Evolutionary conservation across 2,329 filamentous ascomycete genomes (phyloP).

Genomic region (Trichophaea hybrida): DNA sequence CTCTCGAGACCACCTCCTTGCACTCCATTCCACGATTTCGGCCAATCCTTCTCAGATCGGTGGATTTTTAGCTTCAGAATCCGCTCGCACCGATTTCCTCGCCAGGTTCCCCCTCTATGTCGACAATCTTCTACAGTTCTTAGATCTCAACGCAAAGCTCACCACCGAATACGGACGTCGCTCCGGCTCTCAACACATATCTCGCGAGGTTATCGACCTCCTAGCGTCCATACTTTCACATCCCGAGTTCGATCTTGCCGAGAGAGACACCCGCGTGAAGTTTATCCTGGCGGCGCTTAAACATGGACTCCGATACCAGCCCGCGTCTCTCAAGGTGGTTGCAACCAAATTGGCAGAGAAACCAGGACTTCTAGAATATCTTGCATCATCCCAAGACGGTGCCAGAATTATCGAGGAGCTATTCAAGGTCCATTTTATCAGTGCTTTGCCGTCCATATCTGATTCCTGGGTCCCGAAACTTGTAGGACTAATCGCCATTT

Average conservation of each 20-base stretch:
- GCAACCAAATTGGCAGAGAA: neutral
- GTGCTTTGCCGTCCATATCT: neutral
- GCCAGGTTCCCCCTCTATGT: neutral
- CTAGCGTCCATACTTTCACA: neutral
- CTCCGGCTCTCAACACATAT: neutral
- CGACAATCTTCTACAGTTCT: neutral
- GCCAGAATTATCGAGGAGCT: neutral
- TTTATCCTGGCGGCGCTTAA: neutral
- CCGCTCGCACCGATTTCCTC: neutral
- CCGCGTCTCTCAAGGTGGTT: neutral
- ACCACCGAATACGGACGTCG: neutral
- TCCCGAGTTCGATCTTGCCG: neutral
- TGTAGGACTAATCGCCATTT: slow-evolving; percentile 5
- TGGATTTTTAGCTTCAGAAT: neutral
- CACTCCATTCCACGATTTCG: neutral
- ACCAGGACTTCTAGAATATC: slow-evolving; percentile 4
- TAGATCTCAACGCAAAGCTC: neutral
- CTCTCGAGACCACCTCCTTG: neutral
- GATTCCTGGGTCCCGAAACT: neutral
- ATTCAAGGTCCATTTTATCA: neutral
- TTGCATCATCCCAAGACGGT: slow-evolving; percentile 1
- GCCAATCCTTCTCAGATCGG: neutral
- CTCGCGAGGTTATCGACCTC: neutral
- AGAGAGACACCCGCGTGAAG: neutral
- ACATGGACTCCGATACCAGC: neutral